Percentiles rank a stretch among this genome's conserved stretches.
Conservation (phyloP, 441 rosid species). For the Isatis lusitanica region DNA sequence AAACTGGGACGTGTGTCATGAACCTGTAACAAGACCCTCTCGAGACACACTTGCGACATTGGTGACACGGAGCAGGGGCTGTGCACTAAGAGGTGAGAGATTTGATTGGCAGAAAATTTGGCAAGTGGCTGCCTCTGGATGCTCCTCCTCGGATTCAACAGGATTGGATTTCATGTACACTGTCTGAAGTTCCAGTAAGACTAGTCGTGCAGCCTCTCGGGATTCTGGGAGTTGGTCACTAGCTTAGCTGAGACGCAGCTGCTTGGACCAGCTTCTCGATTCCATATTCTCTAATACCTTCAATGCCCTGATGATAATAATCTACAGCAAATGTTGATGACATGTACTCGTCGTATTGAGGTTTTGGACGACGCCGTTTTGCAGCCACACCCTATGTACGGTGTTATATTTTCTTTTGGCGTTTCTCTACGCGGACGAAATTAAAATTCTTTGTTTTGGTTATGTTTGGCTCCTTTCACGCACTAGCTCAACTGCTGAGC, state of each 20-base stretch:
- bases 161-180: background rate
- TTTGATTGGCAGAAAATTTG: background rate
- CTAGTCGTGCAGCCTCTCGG: conserved; percentile 2
- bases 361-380: too few relatives aligned
- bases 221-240: conserved; percentile 7
- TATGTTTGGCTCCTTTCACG: too few relatives aligned
- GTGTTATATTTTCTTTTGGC: too few relatives aligned
- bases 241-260: background rate
- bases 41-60: conserved; percentile 40
- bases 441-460: too few relatives aligned
- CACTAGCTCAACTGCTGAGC: too few relatives aligned
- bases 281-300: conserved; percentile 50
- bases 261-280: conserved; percentile 43
- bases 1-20: conserved; percentile 35
- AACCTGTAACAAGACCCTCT: conserved; percentile 52
- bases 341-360: too few relatives aligned
- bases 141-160: background rate
- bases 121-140: background rate
- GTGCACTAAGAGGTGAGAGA: background rate
- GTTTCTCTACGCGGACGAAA: too few relatives aligned
- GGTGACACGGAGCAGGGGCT: background rate
- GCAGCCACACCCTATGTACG: too few relatives aligned
- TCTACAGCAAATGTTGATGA: too few relatives aligned
- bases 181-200: background rate
- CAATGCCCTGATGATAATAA: background rate